A percentile compares a stretch with the other conserved stretches of the same genome.
Conservation (phyloP, 2,329 filamentous ascomycete species). For the Akanthomyces dipterigenus region DNA sequence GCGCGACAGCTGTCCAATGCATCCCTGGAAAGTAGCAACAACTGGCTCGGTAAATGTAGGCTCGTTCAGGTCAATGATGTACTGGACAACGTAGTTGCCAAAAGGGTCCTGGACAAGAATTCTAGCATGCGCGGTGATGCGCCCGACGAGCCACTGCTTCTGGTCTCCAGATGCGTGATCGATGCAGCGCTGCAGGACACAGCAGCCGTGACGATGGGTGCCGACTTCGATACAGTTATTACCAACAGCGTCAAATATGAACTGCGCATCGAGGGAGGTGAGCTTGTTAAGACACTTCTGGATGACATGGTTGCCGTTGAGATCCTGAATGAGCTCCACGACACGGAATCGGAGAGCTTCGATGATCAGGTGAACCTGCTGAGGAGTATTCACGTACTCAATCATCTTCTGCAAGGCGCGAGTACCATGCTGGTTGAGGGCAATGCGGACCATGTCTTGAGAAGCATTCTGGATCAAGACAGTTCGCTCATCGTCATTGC, state of each 20-base stretch:
- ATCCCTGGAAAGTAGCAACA: conserved; percentile 70
- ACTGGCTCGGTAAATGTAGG: conserved; percentile 81
- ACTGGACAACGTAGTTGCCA: conserved; percentile 97
- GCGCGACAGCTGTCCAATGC: conserved; percentile 68
- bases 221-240: conserved; percentile 81
- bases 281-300: conserved; percentile 98
- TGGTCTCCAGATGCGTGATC: conserved; percentile 90
- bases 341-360: conserved; percentile 75
- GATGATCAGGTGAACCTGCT: conserved; percentile 84
- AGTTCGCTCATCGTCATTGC: conserved; percentile 91
- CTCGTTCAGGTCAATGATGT: conserved; percentile 93
- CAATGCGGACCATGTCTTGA: conserved; percentile 82
- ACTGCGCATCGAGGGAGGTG: conserved; percentile 74
- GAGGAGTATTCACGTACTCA: conserved; percentile 80
- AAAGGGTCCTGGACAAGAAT: conserved; percentile 92
- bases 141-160: conserved; percentile 75
- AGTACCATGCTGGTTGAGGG: conserved; percentile 94
- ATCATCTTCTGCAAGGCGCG: conserved; percentile 99
- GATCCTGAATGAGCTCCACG: conserved; percentile 89
- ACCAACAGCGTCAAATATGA: conserved; percentile 95
- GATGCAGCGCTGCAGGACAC: conserved; percentile 95
- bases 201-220: conserved; percentile 96
- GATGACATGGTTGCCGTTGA: conserved; percentile 98
- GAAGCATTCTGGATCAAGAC: conserved; percentile 85
- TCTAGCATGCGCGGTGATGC: conserved; percentile 85